Evolutionary conservation across 2,329 filamentous ascomycete species (phyloP).

Genomic region (Gyromitra esculenta): DNA sequence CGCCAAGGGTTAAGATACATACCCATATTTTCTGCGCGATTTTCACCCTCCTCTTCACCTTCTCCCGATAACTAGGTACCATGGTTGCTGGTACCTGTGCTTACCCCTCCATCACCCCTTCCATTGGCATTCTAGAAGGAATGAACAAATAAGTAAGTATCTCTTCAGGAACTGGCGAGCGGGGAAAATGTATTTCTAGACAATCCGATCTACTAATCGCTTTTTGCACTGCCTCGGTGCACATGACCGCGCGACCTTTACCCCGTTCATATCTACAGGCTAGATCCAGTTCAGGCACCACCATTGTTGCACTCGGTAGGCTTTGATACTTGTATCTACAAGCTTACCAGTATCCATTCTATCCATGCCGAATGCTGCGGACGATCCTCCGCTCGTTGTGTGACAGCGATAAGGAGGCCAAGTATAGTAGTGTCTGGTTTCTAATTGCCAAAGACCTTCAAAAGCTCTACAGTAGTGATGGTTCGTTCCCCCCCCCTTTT

Average conservation of each 20-base stretch:
- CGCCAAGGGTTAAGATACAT: background rate
- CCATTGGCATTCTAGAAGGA: slow-evolving; percentile 23
- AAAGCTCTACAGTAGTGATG: background rate
- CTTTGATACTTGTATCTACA: background rate
- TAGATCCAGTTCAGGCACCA: background rate
- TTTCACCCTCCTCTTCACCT: background rate
- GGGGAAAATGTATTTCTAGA: background rate
- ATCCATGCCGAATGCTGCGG: background rate
- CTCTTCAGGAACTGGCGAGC: background rate
- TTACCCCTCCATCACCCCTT: background rate
- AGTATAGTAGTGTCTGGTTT: background rate
- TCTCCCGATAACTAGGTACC: background rate
- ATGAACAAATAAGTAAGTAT: slow-evolving; percentile 1
- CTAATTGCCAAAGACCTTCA: background rate
- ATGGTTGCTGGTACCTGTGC: background rate
- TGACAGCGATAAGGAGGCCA: slow-evolving; percentile 2
- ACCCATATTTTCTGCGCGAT: slow-evolving; percentile 8
- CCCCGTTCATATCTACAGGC: background rate
- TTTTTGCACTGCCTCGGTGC: slow-evolving; percentile 6
- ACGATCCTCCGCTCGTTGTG: slow-evolving; percentile 8
- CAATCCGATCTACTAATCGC: background rate
- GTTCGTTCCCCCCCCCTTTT: background rate
- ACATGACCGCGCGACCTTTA: background rate
- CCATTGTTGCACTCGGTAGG: background rate
- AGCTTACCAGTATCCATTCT: background rate